Evolutionary conservation across 345 rosid species (phyloP).

Genomic region (Rhodomyrtus tomentosa): DNA sequence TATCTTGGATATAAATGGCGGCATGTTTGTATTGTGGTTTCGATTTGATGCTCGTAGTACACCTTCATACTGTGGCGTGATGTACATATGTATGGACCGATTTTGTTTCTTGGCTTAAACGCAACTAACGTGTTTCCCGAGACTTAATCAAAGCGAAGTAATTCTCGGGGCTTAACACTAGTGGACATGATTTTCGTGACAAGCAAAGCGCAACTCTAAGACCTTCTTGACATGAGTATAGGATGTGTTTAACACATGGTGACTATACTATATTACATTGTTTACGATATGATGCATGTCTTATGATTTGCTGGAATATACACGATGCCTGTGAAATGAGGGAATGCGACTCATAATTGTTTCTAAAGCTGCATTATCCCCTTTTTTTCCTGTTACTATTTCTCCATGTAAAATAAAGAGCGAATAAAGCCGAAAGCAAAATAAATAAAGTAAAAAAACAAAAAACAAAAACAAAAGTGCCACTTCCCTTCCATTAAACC

Average conservation of each 20-base stretch:
- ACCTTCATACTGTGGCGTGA: not conserved
- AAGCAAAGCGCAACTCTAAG: not conserved
- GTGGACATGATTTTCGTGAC: not conserved
- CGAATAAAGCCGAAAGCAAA: not conserved
- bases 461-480: not conserved
- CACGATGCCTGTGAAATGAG: not conserved
- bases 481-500: not conserved
- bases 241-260: not conserved
- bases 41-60: accelerated
- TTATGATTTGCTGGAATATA: not conserved
- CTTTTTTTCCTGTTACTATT: no score
- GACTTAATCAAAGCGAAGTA: not conserved
- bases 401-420: not conserved
- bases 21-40: not conserved
- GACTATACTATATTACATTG: no score
- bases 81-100: not conserved
- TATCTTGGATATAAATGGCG: not conserved
- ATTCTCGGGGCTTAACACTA: not conserved
- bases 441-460: no score
- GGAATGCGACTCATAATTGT: not conserved
- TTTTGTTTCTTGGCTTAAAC: accelerated
- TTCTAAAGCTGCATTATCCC: not conserved
- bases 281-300: not conserved
- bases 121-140: not conserved
- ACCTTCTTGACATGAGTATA: not conserved